Evolutionary conservation across 2,329 filamentous ascomycete genomes (phyloP).

Genomic region (Alternaria sp.): DNA sequence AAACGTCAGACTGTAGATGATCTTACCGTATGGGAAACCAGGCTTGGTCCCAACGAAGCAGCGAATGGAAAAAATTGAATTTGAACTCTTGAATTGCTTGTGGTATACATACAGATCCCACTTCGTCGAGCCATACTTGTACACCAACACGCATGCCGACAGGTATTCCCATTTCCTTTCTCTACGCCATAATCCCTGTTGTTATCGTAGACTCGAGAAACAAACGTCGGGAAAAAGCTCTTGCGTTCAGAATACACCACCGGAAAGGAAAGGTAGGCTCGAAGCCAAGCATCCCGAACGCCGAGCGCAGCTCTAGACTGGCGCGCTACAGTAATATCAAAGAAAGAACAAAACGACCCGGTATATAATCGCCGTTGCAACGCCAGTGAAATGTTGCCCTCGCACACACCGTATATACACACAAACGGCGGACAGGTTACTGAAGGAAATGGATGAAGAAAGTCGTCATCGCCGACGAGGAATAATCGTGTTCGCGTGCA

Average conservation of each 20-base stretch:
- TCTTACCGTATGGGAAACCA: background rate
- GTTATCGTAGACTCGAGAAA: constrained; percentile 22
- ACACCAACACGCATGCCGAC: constrained; percentile 1
- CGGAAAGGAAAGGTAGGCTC: constrained; percentile 19
- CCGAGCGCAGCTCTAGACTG: constrained; percentile 14
- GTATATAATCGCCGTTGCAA: constrained; percentile 24
- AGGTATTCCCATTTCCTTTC: constrained; percentile 2
- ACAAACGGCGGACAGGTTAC: constrained; percentile 21
- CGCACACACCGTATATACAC: constrained; percentile 29
- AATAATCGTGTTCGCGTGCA: constrained; percentile 24
- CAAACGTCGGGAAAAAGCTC: constrained; percentile 22
- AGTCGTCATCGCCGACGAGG: constrained; percentile 18
- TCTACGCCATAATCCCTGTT: constrained; percentile 16
- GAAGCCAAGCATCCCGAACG: constrained; percentile 16
- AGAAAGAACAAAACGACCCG: background rate
- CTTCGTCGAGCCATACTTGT: background rate
- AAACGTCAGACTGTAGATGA: background rate
- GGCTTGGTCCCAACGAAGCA: background rate
- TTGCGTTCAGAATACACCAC: constrained; percentile 1
- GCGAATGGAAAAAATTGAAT: background rate
- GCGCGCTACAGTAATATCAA: background rate
- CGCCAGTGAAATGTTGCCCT: constrained; percentile 25
- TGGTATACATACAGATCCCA: constrained; percentile 9
- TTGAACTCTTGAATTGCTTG: constrained; percentile 4
- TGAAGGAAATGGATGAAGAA: constrained; percentile 20